Base-by-base conservation (phyloP, 306 rosid species). In the Delonix regia region DNA sequence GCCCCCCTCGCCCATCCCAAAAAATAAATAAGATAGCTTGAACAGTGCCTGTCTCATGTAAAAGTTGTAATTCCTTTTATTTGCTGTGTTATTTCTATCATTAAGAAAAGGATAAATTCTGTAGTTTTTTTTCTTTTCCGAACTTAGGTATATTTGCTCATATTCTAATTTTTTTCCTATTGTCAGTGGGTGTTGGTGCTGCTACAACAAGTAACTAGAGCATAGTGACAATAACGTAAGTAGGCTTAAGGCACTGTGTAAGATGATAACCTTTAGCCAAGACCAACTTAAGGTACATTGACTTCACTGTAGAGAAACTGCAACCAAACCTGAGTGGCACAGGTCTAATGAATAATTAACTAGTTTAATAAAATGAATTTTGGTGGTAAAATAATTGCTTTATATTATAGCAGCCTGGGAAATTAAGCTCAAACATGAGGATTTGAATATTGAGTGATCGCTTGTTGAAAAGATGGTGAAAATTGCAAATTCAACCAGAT, bases 251-350 rank as follows among this genome's bases (percentile, higher is more conserved):
- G 36, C 36, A 45, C 51, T 81, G 49, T 59, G 25, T 18, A 14
- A 27, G 42, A 81, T 51, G 56, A 47, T 63, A 52, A 42, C 52
- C n/a, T 24, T 62, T 69, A 60, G 33, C 74, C 68, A 25, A 38
- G 51, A 69, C 70, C 61, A 62, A 28, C 34, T 38, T 60, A 60
- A 59, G 53, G 41, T 82, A 8, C 48, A 62, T 39, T 57, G 18
- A 60, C 27, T 59, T 69, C 41, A 28, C 38, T 5, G 9, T 41
- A 30, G 65, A 61, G 45, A 27, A 80, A 22, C 62, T 38, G 78
- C 25, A 74, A 42, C 57, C 7, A 73, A 74, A 59, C 33, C 4
- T 30, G 33, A 10, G 47, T 55, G 67, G 21, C 21, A 15, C 12
- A 7, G 41, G 42, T 57, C 38, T 36, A 15, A 33, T 28, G 63